Percentiles rank a stretch among this genome's conserved stretches.
phyloP scores from a whole-genome alignment of 768 basidiomycete genomes.

The Boletus reticuloceps region DNA sequence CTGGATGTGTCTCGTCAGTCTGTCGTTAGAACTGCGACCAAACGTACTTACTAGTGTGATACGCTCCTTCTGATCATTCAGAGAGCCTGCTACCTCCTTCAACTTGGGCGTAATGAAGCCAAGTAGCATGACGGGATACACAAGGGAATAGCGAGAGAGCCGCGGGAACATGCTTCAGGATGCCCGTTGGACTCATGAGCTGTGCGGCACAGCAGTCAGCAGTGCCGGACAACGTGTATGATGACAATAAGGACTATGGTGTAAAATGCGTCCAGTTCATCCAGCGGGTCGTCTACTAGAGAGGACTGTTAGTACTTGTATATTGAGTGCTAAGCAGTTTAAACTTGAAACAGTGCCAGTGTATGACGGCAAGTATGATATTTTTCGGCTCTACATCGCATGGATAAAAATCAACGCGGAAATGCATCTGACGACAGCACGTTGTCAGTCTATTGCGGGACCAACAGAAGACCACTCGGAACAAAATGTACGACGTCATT shows the following conservation, averaged over 20 bases:
- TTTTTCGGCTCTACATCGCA: too few species aligned
- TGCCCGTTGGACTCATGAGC: not conserved
- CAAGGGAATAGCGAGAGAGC: slow-evolving; percentile 1
- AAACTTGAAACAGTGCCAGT: too few species aligned
- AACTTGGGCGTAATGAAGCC: not conserved
- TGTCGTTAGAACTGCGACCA: not conserved
- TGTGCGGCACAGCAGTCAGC: not conserved
- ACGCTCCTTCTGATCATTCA: not conserved
- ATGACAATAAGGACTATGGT: not conserved
- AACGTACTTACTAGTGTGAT: slow-evolving; percentile 1
- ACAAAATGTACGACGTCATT: too few species aligned
- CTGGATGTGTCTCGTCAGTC: not conserved
- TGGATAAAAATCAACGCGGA: too few species aligned
- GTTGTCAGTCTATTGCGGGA: too few species aligned
- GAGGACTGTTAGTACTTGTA: too few species aligned
- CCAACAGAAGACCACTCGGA: too few species aligned
- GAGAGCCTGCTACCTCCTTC: not conserved
- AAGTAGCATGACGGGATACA: slow-evolving; percentile 9
- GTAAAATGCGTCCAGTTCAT: too few species aligned
- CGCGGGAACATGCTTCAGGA: slow-evolving; percentile 1
- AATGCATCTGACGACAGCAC: too few species aligned
- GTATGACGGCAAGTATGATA: too few species aligned
- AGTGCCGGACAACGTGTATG: not conserved
- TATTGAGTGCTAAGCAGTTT: too few species aligned
- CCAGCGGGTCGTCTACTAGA: too few species aligned